Percentiles rank a stretch among this genome's conserved stretches.
Conservation (phyloP, 2,329 filamentous ascomycete species). For the Diaporthe caulivora region DNA sequence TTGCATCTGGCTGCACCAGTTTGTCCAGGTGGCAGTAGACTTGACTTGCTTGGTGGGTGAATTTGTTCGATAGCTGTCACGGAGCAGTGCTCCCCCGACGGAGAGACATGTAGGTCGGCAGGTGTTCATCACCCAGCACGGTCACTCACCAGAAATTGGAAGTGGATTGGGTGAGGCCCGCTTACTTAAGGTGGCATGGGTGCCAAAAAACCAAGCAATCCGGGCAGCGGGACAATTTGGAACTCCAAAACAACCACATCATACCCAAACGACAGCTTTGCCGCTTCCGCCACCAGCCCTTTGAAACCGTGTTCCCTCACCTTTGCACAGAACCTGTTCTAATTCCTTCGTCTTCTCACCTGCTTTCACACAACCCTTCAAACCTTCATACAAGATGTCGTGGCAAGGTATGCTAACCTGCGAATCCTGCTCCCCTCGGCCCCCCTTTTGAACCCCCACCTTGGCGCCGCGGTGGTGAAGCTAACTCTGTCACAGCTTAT, state of each 20-base stretch:
- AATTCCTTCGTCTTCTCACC: conserved; percentile 35
- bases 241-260: conserved; percentile 35
- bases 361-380: conserved; percentile 33
- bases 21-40: not conserved
- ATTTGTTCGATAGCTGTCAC: not conserved
- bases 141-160: conserved; percentile 15
- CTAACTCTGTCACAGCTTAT: conserved; percentile 58
- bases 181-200: conserved; percentile 39
- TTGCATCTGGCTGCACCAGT: not conserved
- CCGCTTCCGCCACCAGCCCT: conserved; percentile 20
- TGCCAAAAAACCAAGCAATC: conserved; percentile 33
- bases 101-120: not conserved
- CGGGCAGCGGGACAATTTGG: conserved; percentile 30
- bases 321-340: conserved; percentile 23
- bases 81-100: not conserved
- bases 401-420: conserved; percentile 73
- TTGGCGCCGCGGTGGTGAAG: conserved; percentile 43
- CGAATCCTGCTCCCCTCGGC: conserved; percentile 33
- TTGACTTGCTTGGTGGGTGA: too few species aligned
- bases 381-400: conserved; percentile 67
- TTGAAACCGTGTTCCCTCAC: conserved; percentile 9
- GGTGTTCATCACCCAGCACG: conserved; percentile 21
- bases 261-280: conserved; percentile 32
- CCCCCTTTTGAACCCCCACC: conserved; percentile 43
- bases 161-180: conserved; percentile 37